phyloP scores from a whole-genome alignment of 257 asterid genomes.

The Capsicum chinense region DNA sequence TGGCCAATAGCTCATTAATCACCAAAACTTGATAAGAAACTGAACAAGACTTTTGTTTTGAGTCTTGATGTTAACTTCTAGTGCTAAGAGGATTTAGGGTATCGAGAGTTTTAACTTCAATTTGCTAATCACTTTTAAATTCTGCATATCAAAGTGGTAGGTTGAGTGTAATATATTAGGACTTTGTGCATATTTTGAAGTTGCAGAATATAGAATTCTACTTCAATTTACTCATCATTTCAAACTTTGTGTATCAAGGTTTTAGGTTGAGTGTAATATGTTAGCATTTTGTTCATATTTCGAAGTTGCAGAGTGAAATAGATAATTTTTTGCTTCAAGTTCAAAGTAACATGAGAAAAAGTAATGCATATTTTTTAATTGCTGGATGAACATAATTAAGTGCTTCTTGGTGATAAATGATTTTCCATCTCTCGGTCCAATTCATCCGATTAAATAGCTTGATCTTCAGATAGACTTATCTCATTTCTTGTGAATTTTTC shows the following conservation, averaged over 20 bases:
- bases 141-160: neutral
- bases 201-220: neutral
- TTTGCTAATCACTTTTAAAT: neutral
- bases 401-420: neutral
- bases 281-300: neutral
- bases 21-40: too few relatives aligned
- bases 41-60: neutral
- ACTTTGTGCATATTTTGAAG: neutral
- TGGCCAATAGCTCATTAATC: too few relatives aligned
- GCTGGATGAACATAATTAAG: conserved; percentile 1
- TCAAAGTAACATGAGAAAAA: neutral
- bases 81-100: neutral
- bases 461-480: neutral
- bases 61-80: neutral
- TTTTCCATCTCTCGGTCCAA: neutral
- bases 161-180: neutral
- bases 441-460: neutral
- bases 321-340: neutral
- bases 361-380: neutral
- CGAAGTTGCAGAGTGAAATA: neutral
- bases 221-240: neutral
- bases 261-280: neutral
- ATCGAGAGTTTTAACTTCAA: neutral
- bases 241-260: neutral
- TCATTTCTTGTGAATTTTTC: conserved; percentile 19